phyloP scores from a whole-genome alignment of 148 eudicot genomes.

The Diospyros kaki region DNA sequence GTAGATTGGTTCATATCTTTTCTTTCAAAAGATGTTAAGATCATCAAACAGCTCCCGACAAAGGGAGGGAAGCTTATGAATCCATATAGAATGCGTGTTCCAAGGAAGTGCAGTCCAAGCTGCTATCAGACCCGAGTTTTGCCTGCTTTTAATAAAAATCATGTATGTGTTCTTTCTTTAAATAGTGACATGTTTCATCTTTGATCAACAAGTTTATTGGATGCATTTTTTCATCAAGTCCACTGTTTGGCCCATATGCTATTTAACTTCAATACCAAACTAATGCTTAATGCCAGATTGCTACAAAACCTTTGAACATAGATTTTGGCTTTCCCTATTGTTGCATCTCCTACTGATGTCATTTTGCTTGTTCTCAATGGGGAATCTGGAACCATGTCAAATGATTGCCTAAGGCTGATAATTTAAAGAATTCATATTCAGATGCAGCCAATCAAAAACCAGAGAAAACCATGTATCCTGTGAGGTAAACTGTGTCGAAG shows the following conservation, averaged over 20 bases:
- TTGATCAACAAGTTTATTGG: not conserved
- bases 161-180: conserved; percentile 41
- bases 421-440: not conserved
- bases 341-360: not conserved
- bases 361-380: not conserved
- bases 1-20: conserved; percentile 63
- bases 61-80: conserved; percentile 38
- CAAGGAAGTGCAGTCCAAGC: conserved; percentile 56
- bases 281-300: not conserved
- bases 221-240: not conserved
- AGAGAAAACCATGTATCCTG: too few species aligned
- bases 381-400: not conserved
- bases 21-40: conserved; percentile 67
- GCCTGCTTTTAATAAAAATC: conserved; percentile 65
- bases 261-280: not conserved
- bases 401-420: not conserved
- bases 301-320: not conserved
- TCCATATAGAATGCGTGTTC: conserved; percentile 56
- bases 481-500: not conserved
- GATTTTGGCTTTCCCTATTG: not conserved
- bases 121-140: conserved; percentile 60
- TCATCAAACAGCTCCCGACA: conserved; percentile 58
- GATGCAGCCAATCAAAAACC: too few species aligned
- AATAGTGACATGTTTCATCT: not conserved
- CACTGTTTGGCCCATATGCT: not conserved